A percentile compares a stretch with the other conserved stretches of the same genome.
These are phyloP conservation scores for Leptodermis oblonga DNA, from an alignment of 257 asterid genomes.

Conservation along the genomic window DNA sequence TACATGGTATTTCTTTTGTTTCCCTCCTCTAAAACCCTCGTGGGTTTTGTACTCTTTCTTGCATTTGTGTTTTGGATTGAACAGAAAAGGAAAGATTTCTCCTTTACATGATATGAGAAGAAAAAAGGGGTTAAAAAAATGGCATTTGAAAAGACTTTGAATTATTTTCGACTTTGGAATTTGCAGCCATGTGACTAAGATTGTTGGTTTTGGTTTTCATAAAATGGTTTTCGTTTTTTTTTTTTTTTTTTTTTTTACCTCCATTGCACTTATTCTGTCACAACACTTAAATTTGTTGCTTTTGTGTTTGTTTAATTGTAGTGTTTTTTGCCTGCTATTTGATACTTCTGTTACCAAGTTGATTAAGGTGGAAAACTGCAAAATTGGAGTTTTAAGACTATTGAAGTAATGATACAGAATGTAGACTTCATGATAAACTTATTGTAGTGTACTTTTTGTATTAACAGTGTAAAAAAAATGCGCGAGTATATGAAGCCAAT, in stretches of 20 bases:
- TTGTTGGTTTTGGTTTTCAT: too few species aligned
- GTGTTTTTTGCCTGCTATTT: not conserved
- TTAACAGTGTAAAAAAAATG: not conserved
- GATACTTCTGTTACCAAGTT: not conserved
- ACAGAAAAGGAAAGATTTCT: not conserved
- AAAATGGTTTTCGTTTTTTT: too few species aligned
- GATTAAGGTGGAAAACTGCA: not conserved
- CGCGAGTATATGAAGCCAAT: not conserved
- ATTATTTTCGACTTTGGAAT: not conserved
- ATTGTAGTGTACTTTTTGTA: not conserved
- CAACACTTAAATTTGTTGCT: too few species aligned
- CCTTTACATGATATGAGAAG: not conserved
- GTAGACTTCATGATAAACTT: not conserved
- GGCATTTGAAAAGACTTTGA: not conserved
- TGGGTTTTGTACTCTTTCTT: not conserved
- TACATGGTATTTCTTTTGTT: conserved; percentile 42
- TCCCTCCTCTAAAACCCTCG: conserved; percentile 1
- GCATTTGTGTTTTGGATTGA: not conserved
- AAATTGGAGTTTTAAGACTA: not conserved
- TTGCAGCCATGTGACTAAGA: not conserved
- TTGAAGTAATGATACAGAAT: not conserved
- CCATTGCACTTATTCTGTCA: too few species aligned
- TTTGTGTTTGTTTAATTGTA: not conserved
- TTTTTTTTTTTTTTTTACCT: too few species aligned
- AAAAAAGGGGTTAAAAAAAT: too few species aligned